Evolutionary conservation across 495 filamentous ascomycete species (phyloP).

Genomic region (Arthonia radiata): DNA sequence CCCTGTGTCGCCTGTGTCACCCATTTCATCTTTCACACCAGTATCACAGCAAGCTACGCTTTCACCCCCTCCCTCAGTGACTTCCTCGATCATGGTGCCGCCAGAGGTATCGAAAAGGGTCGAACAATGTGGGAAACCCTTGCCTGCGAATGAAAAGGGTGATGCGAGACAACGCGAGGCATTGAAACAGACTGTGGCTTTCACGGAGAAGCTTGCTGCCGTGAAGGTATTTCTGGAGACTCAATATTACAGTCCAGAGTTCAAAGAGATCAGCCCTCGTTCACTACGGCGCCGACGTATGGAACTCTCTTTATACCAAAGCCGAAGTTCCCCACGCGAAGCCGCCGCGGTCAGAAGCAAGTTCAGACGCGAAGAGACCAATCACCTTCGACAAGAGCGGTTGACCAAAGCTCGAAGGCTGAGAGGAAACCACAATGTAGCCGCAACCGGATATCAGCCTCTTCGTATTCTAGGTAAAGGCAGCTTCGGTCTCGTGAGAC

Average conservation of each 20-base stretch:
- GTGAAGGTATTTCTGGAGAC: slow-evolving; percentile 76
- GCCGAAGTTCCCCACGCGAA: slow-evolving; percentile 29
- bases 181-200: slow-evolving; percentile 39
- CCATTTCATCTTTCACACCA: no score
- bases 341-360: slow-evolving; percentile 23
- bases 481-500: slow-evolving; percentile 74
- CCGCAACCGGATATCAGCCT: slow-evolving; percentile 45
- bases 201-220: slow-evolving; percentile 50
- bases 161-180: no score
- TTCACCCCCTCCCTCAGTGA: no score
- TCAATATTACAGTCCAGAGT: slow-evolving; percentile 43
- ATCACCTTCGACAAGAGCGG: slow-evolving; percentile 50
- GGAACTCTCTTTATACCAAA: slow-evolving; percentile 30
- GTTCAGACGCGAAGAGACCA: slow-evolving; percentile 41
- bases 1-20: no score
- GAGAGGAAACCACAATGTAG: slow-evolving; percentile 15
- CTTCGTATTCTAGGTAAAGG: slow-evolving; percentile 80
- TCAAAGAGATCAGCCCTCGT: slow-evolving; percentile 27
- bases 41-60: no score
- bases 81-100: no score
- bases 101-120: no score
- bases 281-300: slow-evolving; percentile 40
- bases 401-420: slow-evolving; percentile 32
- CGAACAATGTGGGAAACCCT: no score
- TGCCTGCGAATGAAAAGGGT: no score